These are phyloP conservation scores for Arabis alpina DNA, from an alignment of 345 rosid species.

Conservation along the genomic window DNA sequence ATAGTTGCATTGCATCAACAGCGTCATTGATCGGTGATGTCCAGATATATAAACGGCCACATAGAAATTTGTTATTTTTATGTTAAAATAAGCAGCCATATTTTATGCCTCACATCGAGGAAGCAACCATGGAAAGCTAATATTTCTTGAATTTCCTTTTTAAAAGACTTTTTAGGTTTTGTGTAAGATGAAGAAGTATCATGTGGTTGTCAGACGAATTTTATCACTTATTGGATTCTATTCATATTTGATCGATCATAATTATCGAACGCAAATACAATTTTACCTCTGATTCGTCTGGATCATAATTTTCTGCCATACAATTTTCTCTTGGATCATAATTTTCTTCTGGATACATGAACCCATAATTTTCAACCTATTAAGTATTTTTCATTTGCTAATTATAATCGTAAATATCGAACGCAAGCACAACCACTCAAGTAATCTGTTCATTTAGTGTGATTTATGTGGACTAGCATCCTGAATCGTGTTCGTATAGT, in stretches of 20 bases:
- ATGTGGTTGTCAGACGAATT: conserved; percentile 5
- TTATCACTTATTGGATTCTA: background rate
- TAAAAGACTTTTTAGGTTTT: background rate
- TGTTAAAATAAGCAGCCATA: conserved; percentile 22
- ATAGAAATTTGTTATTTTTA: background rate
- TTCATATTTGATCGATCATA: background rate
- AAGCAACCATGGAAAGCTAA: conserved; percentile 30
- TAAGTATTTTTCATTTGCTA: background rate
- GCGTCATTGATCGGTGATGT: conserved; percentile 24
- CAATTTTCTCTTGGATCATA: too few species aligned
- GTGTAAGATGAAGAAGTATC: conserved; percentile 21
- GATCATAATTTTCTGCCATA: too few species aligned
- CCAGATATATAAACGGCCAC: conserved; percentile 12
- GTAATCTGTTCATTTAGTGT: too few species aligned
- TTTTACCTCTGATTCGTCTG: too few species aligned
- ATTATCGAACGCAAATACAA: too few species aligned
- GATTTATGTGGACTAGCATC: too few species aligned
- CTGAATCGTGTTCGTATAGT: background rate
- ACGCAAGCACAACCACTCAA: too few species aligned
- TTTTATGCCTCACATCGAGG: conserved; percentile 41
- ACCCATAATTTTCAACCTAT: too few species aligned
- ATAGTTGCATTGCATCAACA: conserved; percentile 1
- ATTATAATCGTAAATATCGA: background rate
- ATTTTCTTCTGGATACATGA: too few species aligned
- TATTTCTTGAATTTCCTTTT: background rate